phyloP scores from a whole-genome alignment of 2,329 filamentous ascomycete species.

The Paraphaeosphaeria minitans region DNA sequence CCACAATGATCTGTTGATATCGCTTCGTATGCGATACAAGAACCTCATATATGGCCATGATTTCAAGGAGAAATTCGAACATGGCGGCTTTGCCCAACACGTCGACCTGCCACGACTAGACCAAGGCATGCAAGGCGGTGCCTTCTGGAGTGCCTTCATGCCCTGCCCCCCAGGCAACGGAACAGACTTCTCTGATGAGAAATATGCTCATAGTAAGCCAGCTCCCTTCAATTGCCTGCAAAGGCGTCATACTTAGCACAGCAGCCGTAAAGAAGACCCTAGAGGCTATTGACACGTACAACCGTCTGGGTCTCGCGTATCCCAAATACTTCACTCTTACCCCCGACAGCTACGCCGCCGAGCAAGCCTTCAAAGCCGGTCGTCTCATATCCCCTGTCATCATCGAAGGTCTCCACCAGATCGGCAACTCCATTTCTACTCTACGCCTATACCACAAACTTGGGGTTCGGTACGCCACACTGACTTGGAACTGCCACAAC shows the following conservation, averaged over 20 bases:
- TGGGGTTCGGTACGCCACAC: conserved; percentile 84
- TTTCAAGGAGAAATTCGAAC: conserved; percentile 76
- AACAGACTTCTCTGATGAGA: conserved; percentile 73
- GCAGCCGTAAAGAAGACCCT: conserved; percentile 69
- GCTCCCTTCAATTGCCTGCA: neutral
- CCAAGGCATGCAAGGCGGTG: conserved; percentile 74
- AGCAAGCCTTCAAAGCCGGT: conserved; percentile 55
- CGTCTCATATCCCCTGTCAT: conserved; percentile 43
- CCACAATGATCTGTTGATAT: conserved; percentile 84
- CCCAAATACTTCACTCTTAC: conserved; percentile 72
- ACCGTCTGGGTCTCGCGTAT: conserved; percentile 66
- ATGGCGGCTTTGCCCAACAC: conserved; percentile 70
- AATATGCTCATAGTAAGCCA: conserved; percentile 68
- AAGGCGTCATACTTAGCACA: conserved; percentile 13
- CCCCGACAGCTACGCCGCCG: conserved; percentile 64
- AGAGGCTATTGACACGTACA: conserved; percentile 75
- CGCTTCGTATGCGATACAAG: conserved; percentile 67
- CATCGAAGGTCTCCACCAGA: conserved; percentile 79
- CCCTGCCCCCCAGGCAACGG: conserved; percentile 70
- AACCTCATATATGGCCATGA: conserved; percentile 78
- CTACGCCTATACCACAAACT: conserved; percentile 76
- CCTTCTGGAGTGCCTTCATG: conserved; percentile 92
- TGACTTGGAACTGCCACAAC: conserved; percentile 96
- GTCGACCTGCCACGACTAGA: conserved; percentile 80
- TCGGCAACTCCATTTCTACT: conserved; percentile 80